phyloP scores from a whole-genome alignment of 345 rosid genomes.

The Mercurialis annua region DNA sequence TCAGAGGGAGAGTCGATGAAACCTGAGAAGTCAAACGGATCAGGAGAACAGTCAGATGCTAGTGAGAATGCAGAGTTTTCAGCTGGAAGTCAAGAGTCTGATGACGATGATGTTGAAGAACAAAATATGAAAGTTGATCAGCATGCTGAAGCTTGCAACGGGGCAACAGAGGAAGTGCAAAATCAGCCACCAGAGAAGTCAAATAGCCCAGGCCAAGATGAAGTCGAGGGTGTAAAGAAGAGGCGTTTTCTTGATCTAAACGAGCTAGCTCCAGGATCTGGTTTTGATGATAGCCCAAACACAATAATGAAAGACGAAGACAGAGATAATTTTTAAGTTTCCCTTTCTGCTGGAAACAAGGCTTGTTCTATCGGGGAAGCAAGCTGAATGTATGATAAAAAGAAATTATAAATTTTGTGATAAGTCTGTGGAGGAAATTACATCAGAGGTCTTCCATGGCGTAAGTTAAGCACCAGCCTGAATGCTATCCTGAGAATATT shows the following conservation, averaged over 20 bases:
- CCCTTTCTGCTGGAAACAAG: conserved; percentile 33
- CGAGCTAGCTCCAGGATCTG: conserved; percentile 89
- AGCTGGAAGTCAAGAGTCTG: conserved; percentile 58
- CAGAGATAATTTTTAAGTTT: conserved; percentile 52
- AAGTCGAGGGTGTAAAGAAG: conserved; percentile 46
- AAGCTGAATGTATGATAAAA: conserved; percentile 36
- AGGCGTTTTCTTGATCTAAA: conserved; percentile 84
- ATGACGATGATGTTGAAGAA: conserved; percentile 44
- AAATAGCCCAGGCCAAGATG: conserved; percentile 53
- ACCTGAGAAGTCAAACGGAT: conserved; percentile 47
- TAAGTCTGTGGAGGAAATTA: conserved; percentile 36
- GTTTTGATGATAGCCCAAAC: conserved; percentile 87
- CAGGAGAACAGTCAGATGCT: conserved; percentile 56
- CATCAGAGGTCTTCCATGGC: conserved; percentile 37
- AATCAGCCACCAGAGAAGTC: conserved; percentile 43
- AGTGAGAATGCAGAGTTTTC: conserved; percentile 61
- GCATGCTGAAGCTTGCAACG: conserved; percentile 35
- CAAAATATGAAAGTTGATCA: conserved; percentile 48
- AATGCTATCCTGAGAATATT: conserved; percentile 37
- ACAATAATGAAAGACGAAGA: conserved; percentile 64
- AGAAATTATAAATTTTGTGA: conserved; percentile 43
- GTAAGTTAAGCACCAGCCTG: conserved; percentile 34
- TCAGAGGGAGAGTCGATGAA: conserved; percentile 72
- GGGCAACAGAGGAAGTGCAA: conserved; percentile 42
- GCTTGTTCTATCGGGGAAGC: conserved; percentile 24